Base-by-base conservation (phyloP, 305 asterid genomes). In the Stenogyne calaminthoides region DNA sequence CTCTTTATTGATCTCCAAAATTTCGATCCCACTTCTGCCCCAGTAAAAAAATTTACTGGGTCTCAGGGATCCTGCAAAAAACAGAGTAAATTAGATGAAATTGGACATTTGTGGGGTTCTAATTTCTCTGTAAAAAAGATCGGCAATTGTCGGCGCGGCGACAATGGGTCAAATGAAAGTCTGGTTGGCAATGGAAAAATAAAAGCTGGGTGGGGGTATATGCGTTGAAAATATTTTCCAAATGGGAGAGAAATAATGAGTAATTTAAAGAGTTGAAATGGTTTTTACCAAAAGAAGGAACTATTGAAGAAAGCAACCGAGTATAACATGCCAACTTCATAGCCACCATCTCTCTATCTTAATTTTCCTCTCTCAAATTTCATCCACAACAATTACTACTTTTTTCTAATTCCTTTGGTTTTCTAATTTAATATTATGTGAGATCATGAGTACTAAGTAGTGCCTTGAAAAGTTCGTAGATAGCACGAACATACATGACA, bases 101-200 rank as follows among this genome's bases (percentile, higher is more conserved):
- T 16, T 52, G 44, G 65, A 5, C 64, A 49, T 46, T 18, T 29
- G 70, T 12, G 71, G 64, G n/a, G 27, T 47, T 34, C 15, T 36
- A 39, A 40, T 55, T 58, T 65, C 42, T 18, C 44, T 46, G 15
- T 8, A 51, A 55, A 49, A 54, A 62, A 47, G 81, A 77, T 82
- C 76, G 44, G 72, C 49, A 25, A 70, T 66, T 73, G 75, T 60
- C 76, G 67, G 81, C 77, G 73, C 67, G 34, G 34, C 16, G 44
- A 76, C 22, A 55, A 44, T 37, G 40, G 64, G 67, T 67, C 32
- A 25, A 54, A 18, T 29, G 68, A 34, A n/a, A 32, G 42, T 44
- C 55, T 36, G 77, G 75, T 69, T 80, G 79, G 51, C 74, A 69
- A 47, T 57, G 73, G 70, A 29, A 44, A 42, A 75, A 52, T 18